A percentile compares a stretch with the other conserved stretches of the same genome.
Evolutionary conservation across 2,329 filamentous ascomycete genomes (phyloP).

Genomic region (Phyllosticta capitalensis): DNA sequence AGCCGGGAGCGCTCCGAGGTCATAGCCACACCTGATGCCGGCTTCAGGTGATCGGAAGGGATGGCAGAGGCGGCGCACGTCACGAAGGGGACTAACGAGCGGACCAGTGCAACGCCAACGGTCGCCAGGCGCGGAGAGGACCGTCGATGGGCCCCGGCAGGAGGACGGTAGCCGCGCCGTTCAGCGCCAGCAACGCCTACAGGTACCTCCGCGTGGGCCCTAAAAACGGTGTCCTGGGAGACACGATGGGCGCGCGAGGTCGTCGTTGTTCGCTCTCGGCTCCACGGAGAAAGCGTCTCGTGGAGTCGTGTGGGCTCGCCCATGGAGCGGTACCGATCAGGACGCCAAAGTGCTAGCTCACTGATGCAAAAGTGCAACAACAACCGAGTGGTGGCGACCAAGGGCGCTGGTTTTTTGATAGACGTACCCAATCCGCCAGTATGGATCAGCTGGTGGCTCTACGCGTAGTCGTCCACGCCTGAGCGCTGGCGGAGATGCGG

Average conservation of each 20-base stretch:
- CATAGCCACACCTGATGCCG: neutral
- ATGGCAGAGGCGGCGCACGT: neutral
- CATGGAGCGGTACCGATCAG: neutral
- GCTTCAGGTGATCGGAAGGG: neutral
- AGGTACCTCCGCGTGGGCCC: neutral
- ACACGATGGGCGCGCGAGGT: neutral
- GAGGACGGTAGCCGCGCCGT: neutral
- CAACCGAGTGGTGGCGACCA: neutral
- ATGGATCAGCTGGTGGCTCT: neutral
- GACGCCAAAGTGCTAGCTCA: neutral
- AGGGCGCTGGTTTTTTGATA: neutral
- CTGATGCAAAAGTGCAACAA: neutral
- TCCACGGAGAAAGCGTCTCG: neutral
- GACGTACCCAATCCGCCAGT: neutral
- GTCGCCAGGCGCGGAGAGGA: neutral
- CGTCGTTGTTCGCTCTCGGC: neutral
- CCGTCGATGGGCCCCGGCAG: neutral
- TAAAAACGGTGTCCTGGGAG: neutral
- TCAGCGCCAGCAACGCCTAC: neutral
- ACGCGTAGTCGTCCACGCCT: neutral
- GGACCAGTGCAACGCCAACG: neutral
- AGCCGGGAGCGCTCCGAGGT: neutral
- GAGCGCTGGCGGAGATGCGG: neutral
- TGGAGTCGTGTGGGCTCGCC: neutral
- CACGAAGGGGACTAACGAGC: neutral